phyloP scores from a whole-genome alignment of 2,329 filamentous ascomycete species.

The Juglanconis oblonga region DNA sequence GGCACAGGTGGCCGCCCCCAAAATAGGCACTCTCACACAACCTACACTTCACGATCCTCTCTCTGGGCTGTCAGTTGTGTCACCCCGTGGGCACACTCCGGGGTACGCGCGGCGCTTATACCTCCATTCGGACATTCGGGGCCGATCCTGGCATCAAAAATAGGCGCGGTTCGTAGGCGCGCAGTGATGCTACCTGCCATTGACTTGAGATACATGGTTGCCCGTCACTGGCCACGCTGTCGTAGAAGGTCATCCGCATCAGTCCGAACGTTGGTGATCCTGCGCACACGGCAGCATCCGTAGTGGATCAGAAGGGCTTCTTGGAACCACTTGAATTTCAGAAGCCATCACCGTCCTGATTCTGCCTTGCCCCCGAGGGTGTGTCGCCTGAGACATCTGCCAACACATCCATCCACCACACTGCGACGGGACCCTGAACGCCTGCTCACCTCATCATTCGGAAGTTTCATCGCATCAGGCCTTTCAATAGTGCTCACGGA shows the following conservation, averaged over 20 bases:
- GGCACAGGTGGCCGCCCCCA: constrained; percentile 2
- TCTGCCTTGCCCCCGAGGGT: constrained; percentile 8
- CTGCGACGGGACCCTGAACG: background rate
- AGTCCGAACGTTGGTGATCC: background rate
- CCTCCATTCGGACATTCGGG: background rate
- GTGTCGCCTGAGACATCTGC: constrained; percentile 15
- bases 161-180: background rate
- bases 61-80: background rate
- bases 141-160: background rate
- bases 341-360: background rate
- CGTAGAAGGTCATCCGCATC: background rate
- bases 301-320: too few relatives aligned
- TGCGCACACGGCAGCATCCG: background rate
- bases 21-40: constrained; percentile 6
- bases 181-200: background rate
- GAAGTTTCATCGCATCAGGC: background rate
- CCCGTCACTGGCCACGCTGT: background rate
- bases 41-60: background rate
- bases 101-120: background rate
- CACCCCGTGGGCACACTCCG: background rate
- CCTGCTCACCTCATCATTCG: constrained; percentile 4
- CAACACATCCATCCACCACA: constrained; percentile 8
- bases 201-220: too few relatives aligned
- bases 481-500: constrained; percentile 11
- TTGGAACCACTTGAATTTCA: background rate